Evolutionary conservation across 768 basidiomycete genomes (phyloP), one percentile per base, ranked within the genome.

Genomic region (Boletus sensibilis): DNA sequence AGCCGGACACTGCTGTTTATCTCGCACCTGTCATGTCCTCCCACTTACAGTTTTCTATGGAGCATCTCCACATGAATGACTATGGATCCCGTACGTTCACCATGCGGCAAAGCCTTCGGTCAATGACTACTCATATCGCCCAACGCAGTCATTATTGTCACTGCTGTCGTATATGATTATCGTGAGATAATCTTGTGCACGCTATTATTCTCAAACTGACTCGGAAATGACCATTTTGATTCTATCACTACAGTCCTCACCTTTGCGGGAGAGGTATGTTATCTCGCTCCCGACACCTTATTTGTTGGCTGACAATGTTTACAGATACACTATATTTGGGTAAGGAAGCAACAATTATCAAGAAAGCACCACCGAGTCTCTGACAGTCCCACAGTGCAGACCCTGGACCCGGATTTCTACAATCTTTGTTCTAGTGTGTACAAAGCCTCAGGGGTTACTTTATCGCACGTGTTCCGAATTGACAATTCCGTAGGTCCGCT

Each of bases 251-350:
- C 12, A 60, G 57, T 54, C 38, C 52, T 60, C 38, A 60, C 39
- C 11, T 47, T 60, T 21, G 2, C 58, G 3, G 20, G 21, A 14
- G 57, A 60, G 49, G 56, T 59, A 47, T 21, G 10, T 43, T 25
- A 4, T 14, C 11, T 33, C n/a, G 5, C 7, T 21, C 5, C 16
- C 8, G 20, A 7, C 12, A 14, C 13, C 6, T 10, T 5, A 9
- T 16, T 23, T 18, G 5, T 41, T 4, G 8, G 8, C 5, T 52
- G 31, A 52, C 6, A 0, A 21, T 18, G 4, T 21, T 10, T 3
- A 16, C 38, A 62, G 61, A 25, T 62, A 44, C 29, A 57, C 0
- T 61, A 57, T 45, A 16, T 60, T 31, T 60, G 61, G 61, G 61
- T 62, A 12, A 27, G 51, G 20, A 25, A 6, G 4, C 12, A 4